A percentile compares a stretch with the other conserved stretches of the same genome.
Conservation (phyloP, 192 early-diverging fungal genomes). For the Coemansia aciculifera region DNA sequence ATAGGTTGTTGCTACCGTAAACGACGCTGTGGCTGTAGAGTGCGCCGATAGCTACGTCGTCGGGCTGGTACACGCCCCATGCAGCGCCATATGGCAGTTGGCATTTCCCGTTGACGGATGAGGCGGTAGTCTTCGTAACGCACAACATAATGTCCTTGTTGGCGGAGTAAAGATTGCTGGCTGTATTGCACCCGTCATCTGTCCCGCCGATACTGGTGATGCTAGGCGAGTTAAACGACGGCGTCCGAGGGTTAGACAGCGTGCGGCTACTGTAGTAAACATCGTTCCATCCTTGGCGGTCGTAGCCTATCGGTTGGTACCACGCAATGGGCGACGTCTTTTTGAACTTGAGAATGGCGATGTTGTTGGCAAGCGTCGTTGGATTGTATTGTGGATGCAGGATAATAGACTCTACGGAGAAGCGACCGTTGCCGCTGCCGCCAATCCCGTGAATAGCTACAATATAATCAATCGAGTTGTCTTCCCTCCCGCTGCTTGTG, state of each 20-base stretch:
- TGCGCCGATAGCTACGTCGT: conserved; percentile 35
- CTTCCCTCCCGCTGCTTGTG: conserved; percentile 22
- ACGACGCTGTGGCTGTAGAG: conserved; percentile 42
- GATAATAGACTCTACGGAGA: conserved; percentile 26
- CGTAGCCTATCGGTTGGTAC: conserved; percentile 23
- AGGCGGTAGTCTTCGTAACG: conserved; percentile 22
- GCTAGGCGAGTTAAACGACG: conserved; percentile 20
- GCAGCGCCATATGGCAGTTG: conserved; percentile 35
- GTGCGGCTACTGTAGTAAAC: conserved; percentile 30
- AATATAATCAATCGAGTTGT: conserved; percentile 35
- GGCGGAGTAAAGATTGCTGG: conserved; percentile 40
- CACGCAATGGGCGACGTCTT: conserved; percentile 14
- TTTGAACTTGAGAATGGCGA: conserved; percentile 34
- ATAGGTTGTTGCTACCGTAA: conserved; percentile 26
- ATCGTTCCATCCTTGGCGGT: conserved; percentile 25
- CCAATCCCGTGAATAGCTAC: conserved; percentile 20
- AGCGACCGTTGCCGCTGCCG: conserved; percentile 4
- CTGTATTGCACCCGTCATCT: conserved; percentile 20
- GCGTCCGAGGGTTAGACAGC: conserved; percentile 19
- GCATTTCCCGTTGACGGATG: conserved; percentile 37
- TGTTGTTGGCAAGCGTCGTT: conserved; percentile 42
- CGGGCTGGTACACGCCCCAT: conserved; percentile 41
- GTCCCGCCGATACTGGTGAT: conserved; percentile 4
- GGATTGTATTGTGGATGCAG: conserved; percentile 43
- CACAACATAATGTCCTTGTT: conserved; percentile 38